phyloP scores from a whole-genome alignment of 164 flowering plant genomes.

The Vitis rotundifolia region DNA sequence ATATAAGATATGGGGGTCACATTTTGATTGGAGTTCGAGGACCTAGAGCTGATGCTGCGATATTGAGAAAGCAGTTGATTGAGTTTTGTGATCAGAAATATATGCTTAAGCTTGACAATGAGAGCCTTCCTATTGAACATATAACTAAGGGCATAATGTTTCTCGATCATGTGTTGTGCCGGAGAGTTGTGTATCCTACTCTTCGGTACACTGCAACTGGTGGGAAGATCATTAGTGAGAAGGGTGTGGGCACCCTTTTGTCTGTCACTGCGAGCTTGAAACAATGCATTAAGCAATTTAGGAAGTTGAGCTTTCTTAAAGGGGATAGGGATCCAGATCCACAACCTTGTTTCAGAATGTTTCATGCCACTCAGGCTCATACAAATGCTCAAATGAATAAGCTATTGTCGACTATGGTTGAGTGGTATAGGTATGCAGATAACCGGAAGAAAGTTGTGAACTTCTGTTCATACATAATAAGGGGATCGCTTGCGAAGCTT shows the following conservation, averaged over 20 bases:
- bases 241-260: conserved; percentile 90
- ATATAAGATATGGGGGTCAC: conserved; percentile 89
- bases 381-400: conserved; percentile 98
- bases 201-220: conserved; percentile 97
- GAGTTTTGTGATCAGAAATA: conserved; percentile 92
- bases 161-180: conserved; percentile 91
- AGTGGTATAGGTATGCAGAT: conserved; percentile 92
- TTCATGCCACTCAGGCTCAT: conserved; percentile 97
- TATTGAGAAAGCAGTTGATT: conserved; percentile 79
- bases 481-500: conserved; percentile 97
- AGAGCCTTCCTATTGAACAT: conserved; percentile 89
- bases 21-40: conserved; percentile 90
- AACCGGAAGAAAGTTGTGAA: conserved; percentile 90
- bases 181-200: conserved; percentile 93
- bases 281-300: conserved; percentile 86
- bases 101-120: conserved; percentile 84
- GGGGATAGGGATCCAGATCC: conserved; percentile 98
- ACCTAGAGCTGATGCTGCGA: conserved; percentile 93
- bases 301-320: conserved; percentile 80
- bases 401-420: conserved; percentile 81
- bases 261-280: conserved; percentile 95
- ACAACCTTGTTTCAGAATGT: conserved; percentile 98
- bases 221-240: conserved; percentile 96
- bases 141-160: conserved; percentile 97
- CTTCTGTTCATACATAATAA: conserved; percentile 85